Base-by-base conservation (phyloP, 352 stramenopile genomes). In the Phytophthora idaei region DNA sequence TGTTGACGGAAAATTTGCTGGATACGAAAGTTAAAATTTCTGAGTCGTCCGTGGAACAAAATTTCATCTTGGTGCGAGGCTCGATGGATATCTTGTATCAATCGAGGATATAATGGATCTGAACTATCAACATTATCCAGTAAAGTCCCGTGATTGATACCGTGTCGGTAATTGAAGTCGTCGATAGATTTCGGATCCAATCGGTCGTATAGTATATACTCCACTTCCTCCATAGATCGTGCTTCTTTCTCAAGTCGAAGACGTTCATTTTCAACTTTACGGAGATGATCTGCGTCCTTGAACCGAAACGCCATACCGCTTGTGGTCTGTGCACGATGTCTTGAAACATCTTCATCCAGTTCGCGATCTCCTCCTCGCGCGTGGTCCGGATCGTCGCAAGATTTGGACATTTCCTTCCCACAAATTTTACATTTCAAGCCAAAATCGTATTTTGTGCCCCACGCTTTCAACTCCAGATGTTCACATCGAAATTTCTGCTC, bases 201-300 rank as follows among this genome's bases (percentile, higher is more conserved):
- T 1, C 81, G 66, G 51, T 93, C 84, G 44, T 94, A 94, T 10
- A 90, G 51, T 17, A 86, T 55, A 0, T 64, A 57, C 28, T 94
- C 86, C 0, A 58, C 47, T 14, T 89, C 51, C 15, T 90, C 77
- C 9, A 92, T 67, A n/a, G 70, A 39, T 3, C 84, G 65, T 0
- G 73, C 73, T 57, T 94, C 86, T 57, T 94, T 94, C 36, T 94
- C 86, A 8, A 91, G 57, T 0, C 86, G 76, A 57, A 91, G 6
- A 1, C 86, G 73, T 50, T 94, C 86, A 15, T 73, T 64, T 41
- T 94, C 84, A 12, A 94, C 71, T 4, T 55, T 54, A 0, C 67
- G 29, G 4, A 91, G 73, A 36, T 94, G 78, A 1, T 67, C 62
- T 9, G 61, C 28, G 61, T 72, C 56, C 31, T 49, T 52, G 31